These are phyloP conservation scores for Phytophthora melonis DNA, from an alignment of 352 stramenopile species.

Conservation along the genomic window DNA sequence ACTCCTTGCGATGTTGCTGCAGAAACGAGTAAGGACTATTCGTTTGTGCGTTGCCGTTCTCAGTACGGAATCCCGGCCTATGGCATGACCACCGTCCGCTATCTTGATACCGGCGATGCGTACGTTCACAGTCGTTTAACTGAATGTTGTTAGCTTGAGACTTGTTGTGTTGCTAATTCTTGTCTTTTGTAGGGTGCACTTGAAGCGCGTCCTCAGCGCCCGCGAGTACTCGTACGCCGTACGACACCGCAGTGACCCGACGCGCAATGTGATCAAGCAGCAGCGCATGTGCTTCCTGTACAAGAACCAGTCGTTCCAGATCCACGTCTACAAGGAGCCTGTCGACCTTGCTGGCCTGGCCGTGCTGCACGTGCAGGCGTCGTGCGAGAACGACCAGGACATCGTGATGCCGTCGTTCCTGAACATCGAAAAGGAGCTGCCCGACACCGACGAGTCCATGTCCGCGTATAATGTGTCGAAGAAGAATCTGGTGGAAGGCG, in stretches of 20 bases:
- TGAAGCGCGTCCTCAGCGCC: conserved; percentile 86
- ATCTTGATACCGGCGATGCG: conserved; percentile 79
- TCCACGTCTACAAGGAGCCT: conserved; percentile 89
- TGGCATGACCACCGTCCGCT: conserved; percentile 88
- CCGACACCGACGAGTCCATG: conserved; percentile 64
- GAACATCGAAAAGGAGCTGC: conserved; percentile 73
- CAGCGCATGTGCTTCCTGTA: conserved; percentile 90
- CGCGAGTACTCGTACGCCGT: conserved; percentile 89
- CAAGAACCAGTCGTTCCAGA: conserved; percentile 89
- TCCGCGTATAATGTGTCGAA: conserved; percentile 88
- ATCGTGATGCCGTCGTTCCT: conserved; percentile 82
- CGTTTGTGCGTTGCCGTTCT: conserved; percentile 85
- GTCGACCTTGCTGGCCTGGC: conserved; percentile 62
- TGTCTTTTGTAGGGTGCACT: conserved; percentile 58
- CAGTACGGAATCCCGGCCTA: conserved; percentile 88
- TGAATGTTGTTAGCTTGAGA: too few species aligned
- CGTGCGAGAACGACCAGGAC: conserved; percentile 59
- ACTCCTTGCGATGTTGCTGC: background rate
- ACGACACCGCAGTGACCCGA: conserved; percentile 74
- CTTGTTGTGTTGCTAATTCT: too few species aligned
- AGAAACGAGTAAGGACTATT: conserved; percentile 88
- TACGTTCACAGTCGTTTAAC: conserved; percentile 41
- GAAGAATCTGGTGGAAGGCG: conserved; percentile 37
- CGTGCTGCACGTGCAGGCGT: conserved; percentile 84
- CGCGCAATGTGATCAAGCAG: conserved; percentile 86